phyloP scores from a whole-genome alignment of 768 basidiomycete species.

The Suillus subalutaceus region DNA sequence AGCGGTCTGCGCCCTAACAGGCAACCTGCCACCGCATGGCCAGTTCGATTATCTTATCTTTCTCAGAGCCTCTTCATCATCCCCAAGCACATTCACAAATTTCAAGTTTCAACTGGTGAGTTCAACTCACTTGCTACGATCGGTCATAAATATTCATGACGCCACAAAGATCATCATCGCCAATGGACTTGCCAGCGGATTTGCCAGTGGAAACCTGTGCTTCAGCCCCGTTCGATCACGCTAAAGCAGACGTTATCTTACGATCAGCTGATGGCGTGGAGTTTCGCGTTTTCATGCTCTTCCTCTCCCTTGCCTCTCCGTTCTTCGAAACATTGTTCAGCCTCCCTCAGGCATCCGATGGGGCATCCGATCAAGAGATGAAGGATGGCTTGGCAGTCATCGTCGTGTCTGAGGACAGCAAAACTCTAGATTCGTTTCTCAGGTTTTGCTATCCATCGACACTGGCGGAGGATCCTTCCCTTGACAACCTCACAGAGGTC shows the following conservation, averaged over 20 bases:
- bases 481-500: slow-evolving; percentile 24
- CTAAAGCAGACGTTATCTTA: slow-evolving; percentile 19
- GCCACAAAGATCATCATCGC: not conserved
- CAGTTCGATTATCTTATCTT: not conserved
- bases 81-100: not conserved
- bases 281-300: slow-evolving; percentile 28
- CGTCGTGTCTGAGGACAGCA: slow-evolving; percentile 23
- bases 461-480: slow-evolving; percentile 22
- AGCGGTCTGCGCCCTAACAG: not conserved
- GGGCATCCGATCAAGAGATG: slow-evolving; percentile 5
- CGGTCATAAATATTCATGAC: not conserved
- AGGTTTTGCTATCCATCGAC: slow-evolving; percentile 29
- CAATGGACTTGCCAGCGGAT: not conserved
- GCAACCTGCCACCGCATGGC: not conserved
- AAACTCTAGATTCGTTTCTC: slow-evolving; percentile 22
- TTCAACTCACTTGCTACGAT: not conserved
- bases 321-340: slow-evolving; percentile 33
- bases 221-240: slow-evolving; percentile 11
- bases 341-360: slow-evolving; percentile 23
- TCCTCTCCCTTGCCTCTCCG: slow-evolving; percentile 31
- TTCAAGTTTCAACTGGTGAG: not conserved
- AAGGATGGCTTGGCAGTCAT: slow-evolving; percentile 13
- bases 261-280: slow-evolving; percentile 27
- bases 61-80: not conserved
- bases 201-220: not conserved